Evolutionary conservation across 2,329 filamentous ascomycete genomes (phyloP), one percentile per base, ranked within the genome.

Genomic region (Hypoxylon sp.): DNA sequence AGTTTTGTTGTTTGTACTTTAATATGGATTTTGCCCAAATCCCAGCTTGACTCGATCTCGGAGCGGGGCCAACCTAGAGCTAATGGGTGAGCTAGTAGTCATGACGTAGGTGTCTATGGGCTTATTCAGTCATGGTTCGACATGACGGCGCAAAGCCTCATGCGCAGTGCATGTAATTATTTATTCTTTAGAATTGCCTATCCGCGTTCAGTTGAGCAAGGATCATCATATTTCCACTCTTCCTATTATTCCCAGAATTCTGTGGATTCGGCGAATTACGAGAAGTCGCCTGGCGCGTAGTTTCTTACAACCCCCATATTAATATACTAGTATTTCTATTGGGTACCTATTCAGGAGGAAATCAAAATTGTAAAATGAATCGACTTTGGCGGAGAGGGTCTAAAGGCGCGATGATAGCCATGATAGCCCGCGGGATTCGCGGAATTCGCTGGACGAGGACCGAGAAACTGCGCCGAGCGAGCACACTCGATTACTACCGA

Each of bases 401-500:
- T 17, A 70, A 68, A 66, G 69, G 19, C 57, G 68, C 25, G 68
- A 74, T 28, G 63, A 68, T 7, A 63, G 62, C 19, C 57, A n/a
- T n/a, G n/a, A n/a, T n/a, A n/a, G n/a, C n/a, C n/a, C n/a, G n/a
- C n/a, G n/a, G n/a, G n/a, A n/a, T n/a, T n/a, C 65, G 30, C 70
- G 65, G 50, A 52, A 71, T 28, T 73, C 74, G 14, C 19, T 70
- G 23, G 76, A 77, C 2, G 62, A 69, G 21, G 74, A 73, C 3
- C 64, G 62, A 32, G 72, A 69, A 48, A 56, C 45, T 30, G 68
- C 65, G 13, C 77, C 84, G 5, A 80, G 86, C 70, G 87, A 89
- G 75, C 85, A 86, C 69, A 89, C 86, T 2, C 86, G 91, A 30
- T 84, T 97, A 72, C 85, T 97, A 25, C 90, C 90, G 38, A 91